Percentiles rank a stretch among this genome's conserved stretches.
These are phyloP conservation scores for Orbilia ellipsospora DNA, from an alignment of 2,329 filamentous ascomycete genomes.

Conservation along the genomic window DNA sequence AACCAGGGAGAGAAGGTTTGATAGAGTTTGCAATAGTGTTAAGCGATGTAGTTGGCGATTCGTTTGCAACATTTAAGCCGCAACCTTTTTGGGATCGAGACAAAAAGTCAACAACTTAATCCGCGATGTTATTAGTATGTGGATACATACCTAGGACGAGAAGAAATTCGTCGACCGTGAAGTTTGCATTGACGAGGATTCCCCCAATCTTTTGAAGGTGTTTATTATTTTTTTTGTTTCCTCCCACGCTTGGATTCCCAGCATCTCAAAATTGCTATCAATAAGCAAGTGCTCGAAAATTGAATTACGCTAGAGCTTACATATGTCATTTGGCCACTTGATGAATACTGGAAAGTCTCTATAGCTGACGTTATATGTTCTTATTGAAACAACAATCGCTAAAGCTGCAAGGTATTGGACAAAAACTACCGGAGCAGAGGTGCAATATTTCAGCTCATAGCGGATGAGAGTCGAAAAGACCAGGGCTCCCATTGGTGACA, in stretches of 20 bases:
- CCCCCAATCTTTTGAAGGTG: constrained; percentile 89
- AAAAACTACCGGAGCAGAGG: constrained; percentile 85
- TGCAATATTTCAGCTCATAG: constrained; percentile 78
- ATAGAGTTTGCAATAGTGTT: constrained; percentile 66
- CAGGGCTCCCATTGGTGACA: constrained; percentile 84
- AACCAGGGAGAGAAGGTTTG: constrained; percentile 66
- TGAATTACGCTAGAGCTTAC: constrained; percentile 63
- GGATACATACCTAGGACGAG: constrained; percentile 71
- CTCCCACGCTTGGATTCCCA: not conserved
- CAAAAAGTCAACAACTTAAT: not conserved
- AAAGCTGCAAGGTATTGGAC: constrained; percentile 92
- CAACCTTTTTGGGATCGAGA: constrained; percentile 37
- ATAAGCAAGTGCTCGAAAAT: not conserved
- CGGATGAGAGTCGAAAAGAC: constrained; percentile 90
- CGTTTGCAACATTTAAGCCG: constrained; percentile 86
- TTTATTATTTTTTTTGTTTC: constrained; percentile 59
- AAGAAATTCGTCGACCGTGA: constrained; percentile 84
- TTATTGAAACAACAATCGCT: constrained; percentile 84
- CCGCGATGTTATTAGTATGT: not conserved
- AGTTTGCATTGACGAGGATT: constrained; percentile 89
- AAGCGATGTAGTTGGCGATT: constrained; percentile 87
- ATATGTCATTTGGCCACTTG: constrained; percentile 99
- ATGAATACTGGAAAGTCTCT: constrained; percentile 80
- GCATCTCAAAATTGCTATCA: constrained; percentile 1
- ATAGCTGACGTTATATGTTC: constrained; percentile 81